Conservation (phyloP, 108 stramenopile species). For the Poteriospumella lacustris region DNA sequence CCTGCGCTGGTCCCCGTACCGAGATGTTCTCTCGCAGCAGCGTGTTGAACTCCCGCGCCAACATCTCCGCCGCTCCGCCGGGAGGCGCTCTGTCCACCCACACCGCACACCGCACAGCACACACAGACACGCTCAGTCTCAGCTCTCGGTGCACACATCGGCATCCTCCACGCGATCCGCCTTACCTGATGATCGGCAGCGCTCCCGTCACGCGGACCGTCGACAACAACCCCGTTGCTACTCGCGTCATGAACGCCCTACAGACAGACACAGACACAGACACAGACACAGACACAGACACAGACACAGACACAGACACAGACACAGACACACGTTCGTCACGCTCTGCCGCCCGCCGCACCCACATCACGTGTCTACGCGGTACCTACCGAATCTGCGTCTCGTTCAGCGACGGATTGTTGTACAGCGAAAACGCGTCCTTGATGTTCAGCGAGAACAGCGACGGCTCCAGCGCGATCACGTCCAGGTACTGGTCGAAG, state of each 20-base stretch:
- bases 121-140: no score
- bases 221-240: conserved; percentile 76
- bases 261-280: background rate
- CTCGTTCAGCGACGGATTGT: conserved; percentile 70
- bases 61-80: conserved; percentile 92
- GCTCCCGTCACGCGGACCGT: conserved; percentile 5
- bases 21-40: conserved; percentile 47
- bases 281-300: no score
- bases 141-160: no score
- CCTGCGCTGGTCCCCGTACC: conserved; percentile 3
- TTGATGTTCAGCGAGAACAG: conserved; percentile 74
- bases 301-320: conserved; percentile 12
- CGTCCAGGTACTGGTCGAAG: conserved; percentile 87
- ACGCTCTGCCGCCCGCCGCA: no score
- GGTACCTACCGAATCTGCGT: conserved; percentile 56
- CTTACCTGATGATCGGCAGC: background rate
- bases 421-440: conserved; percentile 74
- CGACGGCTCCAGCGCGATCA: conserved; percentile 76
- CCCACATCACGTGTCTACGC: background rate
- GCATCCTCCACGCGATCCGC: no score
- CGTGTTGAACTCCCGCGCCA: conserved; percentile 75
- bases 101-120: conserved; percentile 74
- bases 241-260: conserved; percentile 68
- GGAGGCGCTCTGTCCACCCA: conserved; percentile 83
- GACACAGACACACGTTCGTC: background rate